Conservation (phyloP, 305 asterid genomes). For the Plantago lanceolata region DNA sequence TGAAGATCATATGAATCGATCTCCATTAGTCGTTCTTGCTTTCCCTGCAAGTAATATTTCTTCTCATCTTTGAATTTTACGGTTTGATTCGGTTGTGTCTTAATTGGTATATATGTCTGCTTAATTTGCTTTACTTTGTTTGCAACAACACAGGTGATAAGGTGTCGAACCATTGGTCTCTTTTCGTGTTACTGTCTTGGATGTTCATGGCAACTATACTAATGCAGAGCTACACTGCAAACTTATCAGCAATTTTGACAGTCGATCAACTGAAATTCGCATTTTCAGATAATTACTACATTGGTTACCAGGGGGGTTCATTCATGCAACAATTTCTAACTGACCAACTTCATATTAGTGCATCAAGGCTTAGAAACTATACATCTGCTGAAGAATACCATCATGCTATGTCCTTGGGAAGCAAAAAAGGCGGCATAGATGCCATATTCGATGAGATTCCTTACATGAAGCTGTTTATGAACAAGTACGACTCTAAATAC, state of each 20-base stretch:
- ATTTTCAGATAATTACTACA: conserved; percentile 26
- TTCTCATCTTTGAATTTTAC: background rate
- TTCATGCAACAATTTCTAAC: conserved; percentile 35
- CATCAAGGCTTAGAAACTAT: conserved; percentile 36
- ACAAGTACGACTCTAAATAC: conserved; percentile 36
- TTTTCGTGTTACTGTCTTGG: conserved; percentile 45
- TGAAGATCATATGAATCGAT: too few species aligned
- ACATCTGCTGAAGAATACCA: conserved; percentile 36
- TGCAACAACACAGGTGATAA: conserved; percentile 34
- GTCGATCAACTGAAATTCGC: conserved; percentile 41
- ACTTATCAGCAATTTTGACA: conserved; percentile 45
- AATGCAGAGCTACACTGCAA: conserved; percentile 64
- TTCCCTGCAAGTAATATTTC: too few species aligned
- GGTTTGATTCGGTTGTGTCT: too few species aligned
- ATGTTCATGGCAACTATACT: conserved; percentile 47
- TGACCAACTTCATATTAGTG: conserved; percentile 22
- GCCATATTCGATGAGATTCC: conserved; percentile 61
- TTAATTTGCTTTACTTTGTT: background rate
- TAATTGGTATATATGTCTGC: too few species aligned
- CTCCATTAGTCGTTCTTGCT: too few species aligned
- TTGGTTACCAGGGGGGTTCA: conserved; percentile 41
- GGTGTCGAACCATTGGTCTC: conserved; percentile 50
- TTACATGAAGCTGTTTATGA: conserved; percentile 49
- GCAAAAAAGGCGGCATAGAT: conserved; percentile 52
- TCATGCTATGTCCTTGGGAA: conserved; percentile 42